Evolutionary conservation across 2,329 filamentous ascomycete species (phyloP), one percentile per base, ranked within the genome.

Genomic region (Stagonosporopsis vannaccii): DNA sequence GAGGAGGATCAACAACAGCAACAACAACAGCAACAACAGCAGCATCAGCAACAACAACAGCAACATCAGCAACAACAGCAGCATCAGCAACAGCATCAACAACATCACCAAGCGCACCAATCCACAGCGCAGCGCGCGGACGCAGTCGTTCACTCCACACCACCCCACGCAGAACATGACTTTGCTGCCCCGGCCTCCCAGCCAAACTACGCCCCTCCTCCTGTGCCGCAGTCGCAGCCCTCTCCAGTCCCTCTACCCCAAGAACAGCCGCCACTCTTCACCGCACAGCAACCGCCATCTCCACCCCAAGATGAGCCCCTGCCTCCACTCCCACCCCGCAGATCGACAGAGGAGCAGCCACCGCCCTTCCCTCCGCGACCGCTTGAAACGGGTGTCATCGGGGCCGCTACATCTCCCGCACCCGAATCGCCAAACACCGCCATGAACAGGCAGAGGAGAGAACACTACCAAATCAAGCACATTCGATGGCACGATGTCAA

Each of bases 391-490:
- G 57, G 59, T 1, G 49, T 67, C 1, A 28, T 57, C 22, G 52
- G 60, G 26, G 49, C 61, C 26, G 44, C 30, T 13, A 32, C 61
- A 15, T 51, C 55, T 2, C 51, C 67, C 7, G 71, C 66, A 9
- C 61, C 72, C 2, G 78, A 80, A 47, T 78, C 77, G 4, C 77
- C 79, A 3, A 71, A 69, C 8, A 76, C 77, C 3, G 66, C 60
- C 15, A 75, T 77, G 59, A 75, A 75, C 51, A 66, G 71, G 51
- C 82, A 86, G 62, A 76, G 83, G 58, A 82, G 81, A 54, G 92
- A 97, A 75, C 95, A 92, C 0, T 98, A 99, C 68, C 90, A 92
- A 52, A 93, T 98, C 73, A 96, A 97, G 72, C 92, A 93, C 58
- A 88, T 98, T 59, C 87, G 85, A 58, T 98, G 94, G 93, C 82